A percentile compares a stretch with the other conserved stretches of the same genome.
Evolutionary conservation across 805 yeast species (phyloP).

Genomic region (Cyberlindnera mrakii): DNA sequence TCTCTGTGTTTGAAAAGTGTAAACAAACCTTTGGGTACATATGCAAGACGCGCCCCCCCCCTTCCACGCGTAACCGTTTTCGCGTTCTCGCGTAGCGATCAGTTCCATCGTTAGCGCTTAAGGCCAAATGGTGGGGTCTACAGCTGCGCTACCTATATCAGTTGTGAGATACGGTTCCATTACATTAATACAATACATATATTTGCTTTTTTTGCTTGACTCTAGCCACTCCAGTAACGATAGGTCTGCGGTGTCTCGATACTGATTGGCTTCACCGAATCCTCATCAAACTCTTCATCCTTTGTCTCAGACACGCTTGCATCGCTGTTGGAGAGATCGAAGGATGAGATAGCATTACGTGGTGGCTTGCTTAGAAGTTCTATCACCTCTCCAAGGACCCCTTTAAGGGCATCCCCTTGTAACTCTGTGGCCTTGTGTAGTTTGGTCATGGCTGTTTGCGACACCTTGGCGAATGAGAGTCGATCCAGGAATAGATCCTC

Average conservation of each 20-base stretch:
- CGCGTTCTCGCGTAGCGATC: too few species aligned
- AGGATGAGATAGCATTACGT: conserved; percentile 20
- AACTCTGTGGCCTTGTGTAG: conserved; percentile 23
- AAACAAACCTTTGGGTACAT: too few species aligned
- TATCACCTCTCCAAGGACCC: conserved; percentile 20
- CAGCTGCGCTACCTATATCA: too few species aligned
- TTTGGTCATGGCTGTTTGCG: conserved; percentile 44
- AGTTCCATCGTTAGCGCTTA: too few species aligned
- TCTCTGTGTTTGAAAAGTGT: too few species aligned
- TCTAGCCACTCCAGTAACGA: conserved; percentile 56
- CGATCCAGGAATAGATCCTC: conserved; percentile 63
- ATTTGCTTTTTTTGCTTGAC: too few species aligned
- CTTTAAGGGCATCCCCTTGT: conserved; percentile 3
- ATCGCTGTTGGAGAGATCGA: conserved; percentile 21
- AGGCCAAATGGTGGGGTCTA: too few species aligned
- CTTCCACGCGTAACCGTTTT: too few species aligned
- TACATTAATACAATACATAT: too few species aligned
- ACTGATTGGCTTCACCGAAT: conserved; percentile 45
- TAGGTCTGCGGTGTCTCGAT: conserved; percentile 56
- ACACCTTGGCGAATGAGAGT: conserved; percentile 56
- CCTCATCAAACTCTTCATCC: conserved; percentile 26
- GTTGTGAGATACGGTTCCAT: too few species aligned
- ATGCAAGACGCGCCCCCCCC: too few species aligned
- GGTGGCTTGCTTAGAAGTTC: conserved; percentile 26
- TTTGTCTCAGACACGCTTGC: conserved; percentile 10